Base-by-base conservation (phyloP, 2,329 filamentous ascomycete genomes). In the Lithohypha guttulata region DNA sequence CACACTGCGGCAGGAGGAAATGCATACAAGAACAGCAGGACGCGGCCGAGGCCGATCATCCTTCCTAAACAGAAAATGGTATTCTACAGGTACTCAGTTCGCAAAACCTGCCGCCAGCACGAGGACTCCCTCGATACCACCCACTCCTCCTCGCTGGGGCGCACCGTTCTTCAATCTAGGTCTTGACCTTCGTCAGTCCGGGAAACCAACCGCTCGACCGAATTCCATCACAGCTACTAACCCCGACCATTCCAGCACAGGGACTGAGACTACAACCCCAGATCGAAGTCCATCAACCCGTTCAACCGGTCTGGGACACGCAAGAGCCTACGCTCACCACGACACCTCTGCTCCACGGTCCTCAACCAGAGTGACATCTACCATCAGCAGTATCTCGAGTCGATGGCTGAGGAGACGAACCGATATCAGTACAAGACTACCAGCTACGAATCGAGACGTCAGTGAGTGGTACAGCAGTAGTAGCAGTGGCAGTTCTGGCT, bases 41-140 rank as follows among this genome's bases (percentile, higher is more conserved):
- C 31, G 19, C 7, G 31, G 31, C 3, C 31, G 31, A 9, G 31
- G 15, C 4, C 15, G 31, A 9, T 34, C 23, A 17, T 34, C 31
- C 3, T 34, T 34, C 19, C 31, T 34, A 8, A 34, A 34, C 31
- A 19, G 31, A 22, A 20, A 20, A 34, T 34, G 31, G 31, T 34
- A 34, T 20, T 34, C 31, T 4, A 34, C 31, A 4, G 31, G 31
- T 10, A 20, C 31, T n/a, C 13, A 34, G 15, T 10, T 34, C 4
- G 23, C 31, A 8, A n/a, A n/a, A n/a, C n/a, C n/a, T n/a, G 31
- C 13, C 5, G 3, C 29, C 29, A n/a, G 19, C 29, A 17, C 29
- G 4, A n/a, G 17, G 6, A 32, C n/a, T 17, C n/a, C 4, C 3
- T n/a, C 13, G 6, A 20, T 10, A n/a, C 17, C 31, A 20, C 23